Percentiles rank a stretch among this genome's conserved stretches.
Evolutionary conservation across 495 filamentous ascomycete genomes (phyloP).

Genomic region (Daldinia caldariorum): DNA sequence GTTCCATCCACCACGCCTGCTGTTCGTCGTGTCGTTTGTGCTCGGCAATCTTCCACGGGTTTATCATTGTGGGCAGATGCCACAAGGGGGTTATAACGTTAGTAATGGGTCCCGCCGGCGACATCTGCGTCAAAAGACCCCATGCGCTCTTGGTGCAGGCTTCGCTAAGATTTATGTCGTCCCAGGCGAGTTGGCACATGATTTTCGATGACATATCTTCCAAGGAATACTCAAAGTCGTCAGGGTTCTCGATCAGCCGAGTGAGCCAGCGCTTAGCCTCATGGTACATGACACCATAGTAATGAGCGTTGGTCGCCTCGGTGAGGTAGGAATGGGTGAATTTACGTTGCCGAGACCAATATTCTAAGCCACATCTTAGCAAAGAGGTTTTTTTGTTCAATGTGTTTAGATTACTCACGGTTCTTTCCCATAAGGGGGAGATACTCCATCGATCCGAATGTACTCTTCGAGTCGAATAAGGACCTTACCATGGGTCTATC

Average conservation of each 20-base stretch:
- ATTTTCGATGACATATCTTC: slow-evolving; percentile 56
- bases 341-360: slow-evolving; percentile 53
- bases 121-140: slow-evolving; percentile 56
- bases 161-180: slow-evolving; percentile 49
- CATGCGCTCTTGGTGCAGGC: slow-evolving; percentile 51
- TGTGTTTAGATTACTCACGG: slow-evolving; percentile 40
- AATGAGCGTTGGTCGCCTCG: slow-evolving; percentile 51
- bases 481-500: slow-evolving; percentile 55
- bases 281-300: slow-evolving; percentile 53
- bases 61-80: slow-evolving; percentile 51
- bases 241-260: slow-evolving; percentile 50
- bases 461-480: slow-evolving; percentile 55
- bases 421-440: slow-evolving; percentile 56
- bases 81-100: slow-evolving; percentile 55
- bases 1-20: slow-evolving; percentile 54
- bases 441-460: slow-evolving; percentile 53
- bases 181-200: slow-evolving; percentile 57
- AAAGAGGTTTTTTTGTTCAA: background rate
- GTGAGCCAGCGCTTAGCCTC: slow-evolving; percentile 55
- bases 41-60: slow-evolving; percentile 56
- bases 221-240: slow-evolving; percentile 50
- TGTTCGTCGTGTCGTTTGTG: slow-evolving; percentile 54
- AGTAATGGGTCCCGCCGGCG: slow-evolving; percentile 56
- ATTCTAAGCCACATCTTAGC: slow-evolving; percentile 42
- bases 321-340: slow-evolving; percentile 54